Conservation (phyloP, 306 rosid genomes). For the Lathyrus aphaca region DNA sequence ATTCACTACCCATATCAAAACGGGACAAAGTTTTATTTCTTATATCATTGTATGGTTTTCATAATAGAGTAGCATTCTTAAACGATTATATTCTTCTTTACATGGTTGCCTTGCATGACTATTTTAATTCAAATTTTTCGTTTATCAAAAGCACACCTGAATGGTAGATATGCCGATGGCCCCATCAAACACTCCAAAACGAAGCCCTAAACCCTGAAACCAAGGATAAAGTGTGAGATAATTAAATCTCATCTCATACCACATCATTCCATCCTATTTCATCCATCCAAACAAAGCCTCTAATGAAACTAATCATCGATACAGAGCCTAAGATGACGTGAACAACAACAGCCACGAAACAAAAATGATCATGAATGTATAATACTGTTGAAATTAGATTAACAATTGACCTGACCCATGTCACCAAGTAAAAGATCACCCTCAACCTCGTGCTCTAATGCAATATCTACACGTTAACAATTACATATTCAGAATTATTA, state of each 20-base stretch:
- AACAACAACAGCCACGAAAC: too few relatives aligned
- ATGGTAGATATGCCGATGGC: slow-evolving; percentile 89
- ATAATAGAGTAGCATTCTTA: background rate
- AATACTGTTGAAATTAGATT: slow-evolving; percentile 4
- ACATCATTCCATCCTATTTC: too few relatives aligned
- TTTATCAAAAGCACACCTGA: slow-evolving; percentile 58
- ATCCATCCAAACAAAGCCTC: too few relatives aligned
- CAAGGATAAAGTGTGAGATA: slow-evolving; percentile 13
- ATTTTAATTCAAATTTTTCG: slow-evolving; percentile 3
- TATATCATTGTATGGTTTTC: background rate
- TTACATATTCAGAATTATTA: background rate
- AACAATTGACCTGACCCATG: slow-evolving; percentile 85
- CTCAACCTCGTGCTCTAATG: slow-evolving; percentile 80
- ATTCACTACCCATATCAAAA: background rate
- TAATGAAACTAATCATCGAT: too few relatives aligned
- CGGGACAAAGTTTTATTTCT: background rate
- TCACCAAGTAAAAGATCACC: slow-evolving; percentile 88
- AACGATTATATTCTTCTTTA: background rate
- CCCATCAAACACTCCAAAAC: slow-evolving; percentile 85
- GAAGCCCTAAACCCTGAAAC: slow-evolving; percentile 88
- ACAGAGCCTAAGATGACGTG: too few relatives aligned
- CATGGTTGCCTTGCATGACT: background rate
- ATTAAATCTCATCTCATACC: too few relatives aligned
- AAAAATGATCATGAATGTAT: too few relatives aligned
- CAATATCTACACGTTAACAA: slow-evolving; percentile 56